Conservation (phyloP, 495 filamentous ascomycete species). For the Penicillium diatomitis region DNA sequence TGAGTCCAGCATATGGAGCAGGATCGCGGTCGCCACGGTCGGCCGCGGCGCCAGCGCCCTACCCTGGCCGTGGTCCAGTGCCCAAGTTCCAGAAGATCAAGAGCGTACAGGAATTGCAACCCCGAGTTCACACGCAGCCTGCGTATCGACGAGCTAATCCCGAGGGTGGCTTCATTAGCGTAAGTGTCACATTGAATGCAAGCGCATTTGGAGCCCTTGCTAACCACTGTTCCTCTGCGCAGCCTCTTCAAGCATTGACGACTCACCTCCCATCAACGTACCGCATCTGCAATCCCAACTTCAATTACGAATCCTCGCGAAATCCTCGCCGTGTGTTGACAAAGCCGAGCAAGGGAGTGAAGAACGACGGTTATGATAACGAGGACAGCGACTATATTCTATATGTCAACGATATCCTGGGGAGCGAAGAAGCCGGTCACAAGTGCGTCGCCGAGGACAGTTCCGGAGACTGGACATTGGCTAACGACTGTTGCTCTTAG, state of each 20-base stretch:
- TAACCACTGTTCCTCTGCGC: conserved; percentile 8
- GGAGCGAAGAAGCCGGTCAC: conserved; percentile 94
- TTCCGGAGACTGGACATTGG: neutral
- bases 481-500: conserved; percentile 29
- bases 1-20: conserved; percentile 61
- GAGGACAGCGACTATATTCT: conserved; percentile 99
- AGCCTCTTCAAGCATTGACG: conserved; percentile 96
- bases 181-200: conserved; percentile 37
- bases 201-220: neutral
- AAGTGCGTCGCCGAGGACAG: conserved; percentile 50
- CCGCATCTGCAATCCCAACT: conserved; percentile 93
- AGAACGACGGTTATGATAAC: conserved; percentile 99
- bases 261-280: conserved; percentile 91
- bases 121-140: conserved; percentile 77
- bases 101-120: conserved; percentile 63
- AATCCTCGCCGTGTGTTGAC: conserved; percentile 94
- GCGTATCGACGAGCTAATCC: conserved; percentile 89
- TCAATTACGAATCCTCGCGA: conserved; percentile 99
- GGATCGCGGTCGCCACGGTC: conserved; percentile 67
- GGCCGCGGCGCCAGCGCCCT: conserved; percentile 33
- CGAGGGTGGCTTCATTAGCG: conserved; percentile 97
- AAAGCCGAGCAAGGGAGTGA: conserved; percentile 97
- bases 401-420: conserved; percentile 97
- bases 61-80: conserved; percentile 58
- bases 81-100: conserved; percentile 79